A percentile compares a stretch with the other conserved stretches of the same genome.
These are phyloP conservation scores for Acephala macrosclerotiorum DNA, from an alignment of 2,329 filamentous ascomycete genomes.

Conservation along the genomic window DNA sequence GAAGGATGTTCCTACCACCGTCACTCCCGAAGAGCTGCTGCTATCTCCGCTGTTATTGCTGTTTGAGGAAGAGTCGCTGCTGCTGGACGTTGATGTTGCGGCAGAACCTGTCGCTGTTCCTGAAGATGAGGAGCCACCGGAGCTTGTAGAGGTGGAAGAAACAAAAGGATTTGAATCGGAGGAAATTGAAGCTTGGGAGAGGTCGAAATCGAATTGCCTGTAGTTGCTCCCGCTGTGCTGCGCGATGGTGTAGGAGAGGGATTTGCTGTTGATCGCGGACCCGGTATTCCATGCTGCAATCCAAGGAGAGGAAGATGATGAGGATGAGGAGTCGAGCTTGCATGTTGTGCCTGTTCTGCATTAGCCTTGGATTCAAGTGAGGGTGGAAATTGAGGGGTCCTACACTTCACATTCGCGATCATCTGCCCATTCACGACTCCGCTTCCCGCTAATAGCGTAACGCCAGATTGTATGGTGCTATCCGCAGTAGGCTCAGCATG, in stretches of 20 bases:
- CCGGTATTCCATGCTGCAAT: conserved; percentile 42
- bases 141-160: conserved; percentile 11
- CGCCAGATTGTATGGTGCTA: conserved; percentile 45
- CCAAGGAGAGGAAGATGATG: conserved; percentile 32
- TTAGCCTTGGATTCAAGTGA: background rate
- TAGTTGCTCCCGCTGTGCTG: conserved; percentile 30
- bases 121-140: conserved; percentile 17
- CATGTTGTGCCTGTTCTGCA: conserved; percentile 37
- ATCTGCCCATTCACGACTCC: conserved; percentile 60
- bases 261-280: conserved; percentile 32
- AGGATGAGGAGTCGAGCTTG: conserved; percentile 28
- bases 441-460: conserved; percentile 60
- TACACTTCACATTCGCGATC: conserved; percentile 64
- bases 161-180: conserved; percentile 39
- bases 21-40: background rate
- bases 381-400: conserved; percentile 24
- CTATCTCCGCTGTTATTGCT: conserved; percentile 13
- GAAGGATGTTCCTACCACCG: background rate
- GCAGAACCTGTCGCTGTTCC: background rate
- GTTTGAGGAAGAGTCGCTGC: background rate
- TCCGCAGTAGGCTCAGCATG: conserved; percentile 54
- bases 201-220: conserved; percentile 36
- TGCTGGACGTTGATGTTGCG: background rate
- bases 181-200: conserved; percentile 34
- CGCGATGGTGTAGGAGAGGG: conserved; percentile 25